Evolutionary conservation across 2,329 filamentous ascomycete species (phyloP).

Genomic region (Fusarium buharicum): DNA sequence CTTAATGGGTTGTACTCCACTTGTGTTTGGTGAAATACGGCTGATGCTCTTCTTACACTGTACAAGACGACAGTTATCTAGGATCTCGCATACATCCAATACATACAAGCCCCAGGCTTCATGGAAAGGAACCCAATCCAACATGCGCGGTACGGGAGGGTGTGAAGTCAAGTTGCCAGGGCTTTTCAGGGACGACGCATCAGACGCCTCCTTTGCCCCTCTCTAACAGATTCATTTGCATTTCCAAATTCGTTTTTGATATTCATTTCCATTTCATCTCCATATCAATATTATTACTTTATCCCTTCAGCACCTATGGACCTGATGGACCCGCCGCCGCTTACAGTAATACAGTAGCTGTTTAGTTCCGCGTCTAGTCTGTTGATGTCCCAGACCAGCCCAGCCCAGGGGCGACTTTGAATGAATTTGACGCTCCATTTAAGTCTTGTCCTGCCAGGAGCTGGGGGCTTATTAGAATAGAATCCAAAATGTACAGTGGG

Average conservation of each 20-base stretch:
- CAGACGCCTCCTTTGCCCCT: slow-evolving; percentile 2
- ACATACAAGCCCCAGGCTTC: slow-evolving; percentile 17
- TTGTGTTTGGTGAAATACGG: not conserved
- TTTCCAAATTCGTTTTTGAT: slow-evolving; percentile 7
- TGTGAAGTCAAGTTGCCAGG: slow-evolving; percentile 15
- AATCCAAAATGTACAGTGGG: slow-evolving; percentile 14
- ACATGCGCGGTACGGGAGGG: slow-evolving; percentile 7
- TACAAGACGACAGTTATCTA: slow-evolving; percentile 21
- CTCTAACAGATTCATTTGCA: not conserved
- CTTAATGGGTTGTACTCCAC: slow-evolving; percentile 20
- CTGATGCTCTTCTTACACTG: slow-evolving; percentile 24
- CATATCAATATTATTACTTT: slow-evolving; percentile 5
- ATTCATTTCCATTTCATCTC: slow-evolving; percentile 9
- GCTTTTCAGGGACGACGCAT: slow-evolving; percentile 19
- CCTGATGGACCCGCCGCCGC: slow-evolving; percentile 16
- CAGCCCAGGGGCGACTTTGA: slow-evolving; percentile 22
- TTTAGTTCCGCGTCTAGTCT: slow-evolving; percentile 6
- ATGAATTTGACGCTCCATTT: slow-evolving; percentile 24
- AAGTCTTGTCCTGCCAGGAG: slow-evolving; percentile 1
- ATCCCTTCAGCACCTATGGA: slow-evolving; percentile 24
- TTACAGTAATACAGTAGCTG: slow-evolving; percentile 8
- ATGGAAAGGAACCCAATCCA: slow-evolving; percentile 24
- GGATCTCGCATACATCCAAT: slow-evolving; percentile 30
- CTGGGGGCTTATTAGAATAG: slow-evolving; percentile 17
- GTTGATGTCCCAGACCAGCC: slow-evolving; percentile 30